A percentile compares a stretch with the other conserved stretches of the same genome.
Evolutionary conservation across 352 stramenopile genomes (phyloP).

Genomic region (Aphanomyces cochlioides): DNA sequence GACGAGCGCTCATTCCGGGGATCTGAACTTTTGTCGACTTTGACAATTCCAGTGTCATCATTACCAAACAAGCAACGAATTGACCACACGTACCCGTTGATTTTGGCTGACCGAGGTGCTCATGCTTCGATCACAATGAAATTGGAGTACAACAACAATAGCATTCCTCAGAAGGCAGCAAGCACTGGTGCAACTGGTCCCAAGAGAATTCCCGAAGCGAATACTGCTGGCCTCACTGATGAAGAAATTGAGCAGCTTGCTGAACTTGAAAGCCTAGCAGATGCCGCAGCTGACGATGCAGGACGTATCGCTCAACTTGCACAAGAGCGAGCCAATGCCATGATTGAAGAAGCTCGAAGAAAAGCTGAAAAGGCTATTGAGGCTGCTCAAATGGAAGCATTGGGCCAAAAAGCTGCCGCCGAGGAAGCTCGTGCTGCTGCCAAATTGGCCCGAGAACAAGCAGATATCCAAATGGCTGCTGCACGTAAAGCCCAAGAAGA

Average conservation of each 20-base stretch:
- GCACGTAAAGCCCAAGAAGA: slow-evolving; percentile 25
- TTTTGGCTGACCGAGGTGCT: slow-evolving; percentile 63
- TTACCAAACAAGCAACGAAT: slow-evolving; percentile 81
- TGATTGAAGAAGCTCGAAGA: slow-evolving; percentile 76
- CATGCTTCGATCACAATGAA: slow-evolving; percentile 66
- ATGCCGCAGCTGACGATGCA: slow-evolving; percentile 74
- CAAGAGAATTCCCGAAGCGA: slow-evolving; percentile 31
- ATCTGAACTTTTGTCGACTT: slow-evolving; percentile 65
- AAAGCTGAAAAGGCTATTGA: slow-evolving; percentile 74
- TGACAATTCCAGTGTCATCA: slow-evolving; percentile 75
- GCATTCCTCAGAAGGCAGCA: slow-evolving; percentile 71
- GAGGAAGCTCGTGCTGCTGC: slow-evolving; percentile 17
- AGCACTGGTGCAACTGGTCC: slow-evolving; percentile 75
- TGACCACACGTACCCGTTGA: slow-evolving; percentile 74
- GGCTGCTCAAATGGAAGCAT: slow-evolving; percentile 62
- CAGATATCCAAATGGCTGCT: slow-evolving; percentile 26
- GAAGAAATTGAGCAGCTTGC: slow-evolving; percentile 71
- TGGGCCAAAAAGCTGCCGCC: slow-evolving; percentile 19
- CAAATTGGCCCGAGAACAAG: slow-evolving; percentile 11
- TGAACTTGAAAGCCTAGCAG: slow-evolving; percentile 40
- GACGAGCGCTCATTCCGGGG: slow-evolving; percentile 71
- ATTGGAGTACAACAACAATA: slow-evolving; percentile 83
- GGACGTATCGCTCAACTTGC: slow-evolving; percentile 76
- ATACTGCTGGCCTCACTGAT: slow-evolving; percentile 38
- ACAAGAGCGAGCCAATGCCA: slow-evolving; percentile 70